Evolutionary conservation across 1,139 yeast species (phyloP).

Genomic region (Blastobotrys petasosporus): DNA sequence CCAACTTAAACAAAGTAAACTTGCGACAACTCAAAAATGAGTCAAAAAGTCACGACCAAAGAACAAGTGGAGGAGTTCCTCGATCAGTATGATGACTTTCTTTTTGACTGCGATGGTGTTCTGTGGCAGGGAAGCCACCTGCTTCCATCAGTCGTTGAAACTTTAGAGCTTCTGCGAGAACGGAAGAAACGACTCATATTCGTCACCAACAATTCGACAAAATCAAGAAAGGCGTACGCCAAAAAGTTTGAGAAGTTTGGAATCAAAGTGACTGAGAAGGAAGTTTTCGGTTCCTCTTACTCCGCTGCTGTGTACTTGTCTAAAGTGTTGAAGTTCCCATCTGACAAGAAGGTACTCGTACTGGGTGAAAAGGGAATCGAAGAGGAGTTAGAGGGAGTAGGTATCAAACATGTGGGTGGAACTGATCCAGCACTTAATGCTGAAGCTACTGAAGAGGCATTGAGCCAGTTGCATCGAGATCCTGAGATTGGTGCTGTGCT

Average conservation of each 20-base stretch:
- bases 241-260: slow-evolving; percentile 74
- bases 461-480: slow-evolving; percentile 45
- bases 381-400: slow-evolving; percentile 61
- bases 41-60: slow-evolving; percentile 40
- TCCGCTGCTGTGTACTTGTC: slow-evolving; percentile 85
- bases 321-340: slow-evolving; percentile 65
- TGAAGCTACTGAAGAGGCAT: slow-evolving; percentile 29
- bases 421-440: slow-evolving; percentile 39
- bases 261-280: slow-evolving; percentile 56
- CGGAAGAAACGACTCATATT: slow-evolving; percentile 64
- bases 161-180: slow-evolving; percentile 50
- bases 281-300: slow-evolving; percentile 85
- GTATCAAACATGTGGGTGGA: slow-evolving; percentile 72
- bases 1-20: too few relatives aligned
- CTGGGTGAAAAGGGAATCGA: slow-evolving; percentile 80
- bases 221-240: slow-evolving; percentile 72
- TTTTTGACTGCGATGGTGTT: slow-evolving; percentile 92
- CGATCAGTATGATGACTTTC: slow-evolving; percentile 64
- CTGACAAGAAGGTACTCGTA: slow-evolving; percentile 74
- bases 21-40: neutral
- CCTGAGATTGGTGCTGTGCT: slow-evolving; percentile 78
- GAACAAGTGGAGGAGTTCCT: slow-evolving; percentile 51
- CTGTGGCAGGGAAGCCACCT: slow-evolving; percentile 77
- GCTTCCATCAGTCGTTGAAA: slow-evolving; percentile 67
- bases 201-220: slow-evolving; percentile 93